Evolutionary conservation across 768 basidiomycete species (phyloP), one percentile per base, ranked within the genome.

Genomic region (Rubroboletus satanas): DNA sequence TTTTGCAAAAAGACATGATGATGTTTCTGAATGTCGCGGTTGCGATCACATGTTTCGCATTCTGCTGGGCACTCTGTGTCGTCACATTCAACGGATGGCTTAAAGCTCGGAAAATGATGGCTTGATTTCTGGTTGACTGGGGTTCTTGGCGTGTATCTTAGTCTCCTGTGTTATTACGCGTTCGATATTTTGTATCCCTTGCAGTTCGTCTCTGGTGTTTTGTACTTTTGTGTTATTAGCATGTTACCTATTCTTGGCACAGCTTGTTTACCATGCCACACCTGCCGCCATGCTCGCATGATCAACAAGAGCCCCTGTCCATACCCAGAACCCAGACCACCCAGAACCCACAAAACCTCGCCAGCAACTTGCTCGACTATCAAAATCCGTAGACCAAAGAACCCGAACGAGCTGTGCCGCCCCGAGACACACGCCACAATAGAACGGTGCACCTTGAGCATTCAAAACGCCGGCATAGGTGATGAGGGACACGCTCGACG

Each of bases 21-120:
- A 89, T 93, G 89, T 90, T 93, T 74, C 73, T 91, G 50, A 90
- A 90, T 61, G 76, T 90, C 11, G 85, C 90, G 9, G 85, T 97
- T 33, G 90, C 94, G 5, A 77, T 93, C 52, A 94, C 91, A 1
- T 93, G 88, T 59, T 76, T 93, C 45, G 84, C 87, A 23, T 93
- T 93, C 73, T 85, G 84, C 66, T 98, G 94, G 94, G 79, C 82
- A 2, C 72, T 94, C 26, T 71, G 74, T 52, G 73, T 94, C 26
- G 84, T 95, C 44, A 82, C 79, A 15, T 82, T 94, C 71, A 92
- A 93, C 64, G 93, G 90, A 52, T 92, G 84, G 85, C 74, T 90
- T 35, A 87, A 81, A 63, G 71, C 74, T 51, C 77, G 76, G 35
- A 68, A 67, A 29, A 63, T 67, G 38, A 55, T 66, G n/a, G 44